Evolutionary conservation across 1,284 basidiomycete genomes (phyloP), one percentile per base, ranked within the genome.

Genomic region (Peniophora sp.): DNA sequence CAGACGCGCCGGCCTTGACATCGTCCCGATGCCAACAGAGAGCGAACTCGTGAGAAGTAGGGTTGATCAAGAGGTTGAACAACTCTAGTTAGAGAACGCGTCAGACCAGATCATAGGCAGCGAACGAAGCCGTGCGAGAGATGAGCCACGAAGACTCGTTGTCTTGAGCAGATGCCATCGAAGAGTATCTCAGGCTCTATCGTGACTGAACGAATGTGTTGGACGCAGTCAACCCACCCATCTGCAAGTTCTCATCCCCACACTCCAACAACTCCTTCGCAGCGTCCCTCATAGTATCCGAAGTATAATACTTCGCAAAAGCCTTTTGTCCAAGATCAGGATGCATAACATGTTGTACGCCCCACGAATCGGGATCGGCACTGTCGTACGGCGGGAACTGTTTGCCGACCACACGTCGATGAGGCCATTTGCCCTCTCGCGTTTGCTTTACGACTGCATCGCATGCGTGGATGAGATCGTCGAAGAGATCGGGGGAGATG

Each of bases 1-100:
- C 64, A 0, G 71, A 75, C 0, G 83, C 85, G 24, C 74, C 71
- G 55, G 82, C 82, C 48, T 69, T 70, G 12, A 92, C 75, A 64
- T 91, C 89, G 58, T 92, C 90, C 2, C 89, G 75, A 64, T 92
- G 89, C 89, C 90, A 92, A 41, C 85, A 72, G 45, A 92, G 70
- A 0, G 88, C 85, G 61, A 92, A 92, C 45, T 81, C 73, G 56
- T 85, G 82, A 8, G 66, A 61, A 1, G 69, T 55, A 0, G 89
- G 89, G 62, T 91, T 88, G 55, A 92, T 84, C 49, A 92, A 70
- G 50, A 91, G 63, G 61, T 91, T 92, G 67, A 91, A 90, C 20
- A 90, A 66, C 61, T 92, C 89, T 89, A 60, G 10, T 24, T 9
- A 20, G 2, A 44, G 17, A 23, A 17, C 17, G 6, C 17, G 6